A percentile compares a stretch with the other conserved stretches of the same genome.
phyloP scores from a whole-genome alignment of 495 filamentous ascomycete species.

The Xylaria castorea region DNA sequence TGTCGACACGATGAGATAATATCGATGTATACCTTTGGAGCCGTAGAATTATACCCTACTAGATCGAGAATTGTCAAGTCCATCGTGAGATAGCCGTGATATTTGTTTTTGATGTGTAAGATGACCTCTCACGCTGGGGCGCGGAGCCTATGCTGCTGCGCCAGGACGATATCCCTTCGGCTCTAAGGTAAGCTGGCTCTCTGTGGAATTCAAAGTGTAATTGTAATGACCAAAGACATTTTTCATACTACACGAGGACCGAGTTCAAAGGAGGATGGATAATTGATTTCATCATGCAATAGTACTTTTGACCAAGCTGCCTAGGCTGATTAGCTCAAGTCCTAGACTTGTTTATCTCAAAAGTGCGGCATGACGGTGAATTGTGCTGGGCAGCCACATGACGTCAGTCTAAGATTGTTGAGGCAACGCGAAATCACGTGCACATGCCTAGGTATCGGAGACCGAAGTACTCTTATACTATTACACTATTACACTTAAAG shows the following conservation, averaged over 20 bases:
- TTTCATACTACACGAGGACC: no score
- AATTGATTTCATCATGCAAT: no score
- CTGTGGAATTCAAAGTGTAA: no score
- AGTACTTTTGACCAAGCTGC: neutral
- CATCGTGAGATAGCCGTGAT: neutral
- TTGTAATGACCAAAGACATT: no score
- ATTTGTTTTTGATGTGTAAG: neutral
- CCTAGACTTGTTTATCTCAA: neutral
- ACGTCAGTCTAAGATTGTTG: neutral
- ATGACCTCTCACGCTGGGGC: neutral
- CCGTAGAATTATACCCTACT: neutral
- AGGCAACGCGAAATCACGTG: conserved; percentile 16
- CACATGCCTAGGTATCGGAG: neutral
- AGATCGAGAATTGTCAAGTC: neutral
- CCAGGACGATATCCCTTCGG: neutral
- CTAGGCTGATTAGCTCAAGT: neutral
- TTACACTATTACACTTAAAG: no score
- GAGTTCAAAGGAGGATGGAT: no score
- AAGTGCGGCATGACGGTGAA: neutral
- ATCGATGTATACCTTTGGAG: conserved; percentile 19
- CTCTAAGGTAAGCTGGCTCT: neutral
- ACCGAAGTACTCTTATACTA: neutral
- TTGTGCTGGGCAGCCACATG: conserved; percentile 1
- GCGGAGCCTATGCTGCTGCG: neutral
- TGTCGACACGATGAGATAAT: neutral